Percentiles rank a stretch among this genome's conserved stretches.
phyloP scores from a whole-genome alignment of 805 yeast species.

The Candida arabinofermentans region DNA sequence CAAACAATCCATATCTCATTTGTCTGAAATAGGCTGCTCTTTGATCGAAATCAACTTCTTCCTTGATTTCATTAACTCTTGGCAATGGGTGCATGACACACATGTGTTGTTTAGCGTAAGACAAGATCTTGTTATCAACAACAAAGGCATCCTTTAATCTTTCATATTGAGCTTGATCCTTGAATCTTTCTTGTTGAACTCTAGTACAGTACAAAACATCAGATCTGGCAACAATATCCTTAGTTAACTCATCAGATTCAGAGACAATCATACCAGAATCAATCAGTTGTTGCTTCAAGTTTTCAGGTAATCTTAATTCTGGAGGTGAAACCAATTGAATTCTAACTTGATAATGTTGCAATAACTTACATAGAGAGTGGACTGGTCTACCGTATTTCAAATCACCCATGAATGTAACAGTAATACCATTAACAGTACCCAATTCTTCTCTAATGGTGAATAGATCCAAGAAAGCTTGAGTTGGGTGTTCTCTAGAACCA shows the following conservation, averaged over 20 bases:
- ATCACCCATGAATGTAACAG: slow-evolving; percentile 98
- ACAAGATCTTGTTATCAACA: slow-evolving; percentile 86
- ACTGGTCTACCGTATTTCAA: slow-evolving; percentile 98
- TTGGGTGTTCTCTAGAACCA: slow-evolving; percentile 97
- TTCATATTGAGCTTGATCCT: slow-evolving; percentile 69
- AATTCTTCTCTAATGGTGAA: slow-evolving; percentile 98
- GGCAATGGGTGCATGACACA: slow-evolving; percentile 99
- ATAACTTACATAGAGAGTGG: slow-evolving; percentile 87
- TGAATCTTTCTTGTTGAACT: slow-evolving; percentile 95
- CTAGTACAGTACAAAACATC: slow-evolving; percentile 98
- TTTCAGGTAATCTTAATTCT: slow-evolving; percentile 79
- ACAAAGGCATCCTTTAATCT: slow-evolving; percentile 87
- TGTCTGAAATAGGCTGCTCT: slow-evolving; percentile 99
- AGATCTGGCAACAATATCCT: slow-evolving; percentile 80
- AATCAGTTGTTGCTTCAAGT: slow-evolving; percentile 61
- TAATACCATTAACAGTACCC: slow-evolving; percentile 97
- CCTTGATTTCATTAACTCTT: slow-evolving; percentile 92
- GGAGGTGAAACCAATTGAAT: slow-evolving; percentile 88
- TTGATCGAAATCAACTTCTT: slow-evolving; percentile 98
- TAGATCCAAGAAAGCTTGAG: slow-evolving; percentile 95
- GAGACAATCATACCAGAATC: slow-evolving; percentile 63
- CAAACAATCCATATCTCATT: slow-evolving; percentile 97
- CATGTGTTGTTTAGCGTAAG: slow-evolving; percentile 96
- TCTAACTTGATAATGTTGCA: slow-evolving; percentile 89
- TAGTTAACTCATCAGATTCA: slow-evolving; percentile 76